Evolutionary conservation across 2,329 filamentous ascomycete genomes (phyloP), one percentile per base, ranked within the genome.

Genomic region (Balansia obtecta): DNA sequence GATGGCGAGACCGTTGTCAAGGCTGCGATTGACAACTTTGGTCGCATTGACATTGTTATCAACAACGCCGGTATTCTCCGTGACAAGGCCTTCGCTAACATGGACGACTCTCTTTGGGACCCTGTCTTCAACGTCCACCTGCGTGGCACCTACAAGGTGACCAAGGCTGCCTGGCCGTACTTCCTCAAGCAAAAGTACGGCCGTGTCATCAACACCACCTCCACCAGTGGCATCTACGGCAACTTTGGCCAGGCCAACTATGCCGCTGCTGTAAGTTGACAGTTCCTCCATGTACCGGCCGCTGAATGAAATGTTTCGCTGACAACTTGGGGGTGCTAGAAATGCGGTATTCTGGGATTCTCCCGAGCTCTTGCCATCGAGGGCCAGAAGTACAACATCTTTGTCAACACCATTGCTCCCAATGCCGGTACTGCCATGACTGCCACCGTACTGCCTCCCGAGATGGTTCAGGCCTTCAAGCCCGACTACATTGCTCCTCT

Each of bases 201-300:
- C 58, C 88, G 93, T 62, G 82, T 98, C 54, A 77, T 98, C 63
- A 98, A 98, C 77, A 98, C 93, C 45, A 93, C 93, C 40, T 95
- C 88, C 37, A 97, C 93, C 46, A 94, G 86, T 60, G 93, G 93
- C 70, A 95, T 98, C 68, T 98, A 98, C 67, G 93, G 93, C 60
- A 98, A 96, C 79, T 98, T 98, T 66, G 93, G 93, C 55, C 93
- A 98, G 71, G 88, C 91, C 62, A 98, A 98, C 77, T 98, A 98
- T 69, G 80, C 93, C 55, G 88, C 91, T 52, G 87, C 87, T 52
- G 83, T 86, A 77, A 73, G 82, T 76, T 27, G 27, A 37, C 34
- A 49, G 9, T 30, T 27, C 4, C 18, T 37, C 32, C 10, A 37
- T 13, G 12, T 13, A 10, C 43, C 11, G 12, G 41, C 16, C 46